Evolutionary conservation across 352 stramenopile species (phyloP), one percentile per base, ranked within the genome.

Genomic region (Pythium coloratum): DNA sequence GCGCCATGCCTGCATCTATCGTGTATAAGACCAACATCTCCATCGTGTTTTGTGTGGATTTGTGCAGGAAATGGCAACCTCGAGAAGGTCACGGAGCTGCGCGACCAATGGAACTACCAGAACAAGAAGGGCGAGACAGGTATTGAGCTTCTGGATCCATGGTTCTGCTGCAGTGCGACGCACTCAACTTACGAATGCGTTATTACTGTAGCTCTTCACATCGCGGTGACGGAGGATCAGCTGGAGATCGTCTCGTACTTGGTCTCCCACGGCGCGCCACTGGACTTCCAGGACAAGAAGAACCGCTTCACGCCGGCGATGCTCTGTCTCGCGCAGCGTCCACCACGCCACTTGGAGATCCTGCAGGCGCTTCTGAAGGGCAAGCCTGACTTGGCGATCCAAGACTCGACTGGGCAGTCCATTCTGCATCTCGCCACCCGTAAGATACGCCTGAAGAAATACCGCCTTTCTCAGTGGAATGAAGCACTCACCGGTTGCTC

Each of bases 51-150:
- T 5, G 32, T 58, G 28, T 58, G 12, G 14, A 3, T 8, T 6
- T 64, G 28, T 13, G 38, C 34, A 92, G 85, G 71, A 13, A 91
- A 87, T 62, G 82, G 85, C 30, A 76, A 93, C 56, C 67, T 93
- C 24, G 85, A 91, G 50, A 89, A 86, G 70, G 82, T 91, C 28
- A 81, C 80, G 55, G 77, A 88, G 66, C 59, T 93, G 32, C 77
- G 81, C 49, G 81, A 80, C 33, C 75, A 91, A 54, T 91, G 82
- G 81, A 76, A 69, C 59, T 82, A 79, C 60, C 82, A 93, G 72
- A 93, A 93, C 76, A 93, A 93, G 69, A 93, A 91, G 75, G 85
- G 85, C 56, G 82, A 91, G 58, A 90, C 82, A 3, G 85, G 85
- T 93, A 30, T 16, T 5, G 16, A 69, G 33, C 70, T 44, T 30